Base-by-base conservation (phyloP, 176 grass and related monocot genomes). In the barley (Hordeum vulgare) region DNA sequence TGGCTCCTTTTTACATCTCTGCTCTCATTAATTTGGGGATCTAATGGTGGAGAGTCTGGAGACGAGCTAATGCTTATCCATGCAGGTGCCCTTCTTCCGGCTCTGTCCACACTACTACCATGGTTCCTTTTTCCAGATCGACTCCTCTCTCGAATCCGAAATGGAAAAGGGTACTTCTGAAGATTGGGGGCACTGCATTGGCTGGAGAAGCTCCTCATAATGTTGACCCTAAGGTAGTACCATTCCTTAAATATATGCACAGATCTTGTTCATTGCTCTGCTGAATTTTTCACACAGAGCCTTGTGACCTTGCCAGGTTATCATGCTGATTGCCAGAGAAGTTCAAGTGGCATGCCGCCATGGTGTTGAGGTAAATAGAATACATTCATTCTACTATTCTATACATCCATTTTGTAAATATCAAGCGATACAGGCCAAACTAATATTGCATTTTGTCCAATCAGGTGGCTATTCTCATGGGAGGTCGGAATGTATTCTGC, bases 271-370 rank as follows among this genome's bases (percentile, higher is more conserved):
- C 14, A 62, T 39, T 83, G 9, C 15, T 31, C 21, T 37, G 24
- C 42, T 80, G 34, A 78, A 42, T 79, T 17, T 49, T 85, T 59
- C 57, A 51, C 31, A 11, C 54, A 14, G 14, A 80, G 73, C 40
- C 62, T 85, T 71, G 8, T 80, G 17, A 78, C 80, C 39, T 81
- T 78, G 15, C 42, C 72, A 97, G 96, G 86, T 92, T 21, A 90
- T 90, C 68, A 94, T 99, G 97, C 89, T 96, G 27, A 85, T 99
- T 21, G 89, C 97, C 76, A 90, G 94, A 89, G 97, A 99, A 92
- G 89, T 99, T 88, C 85, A 91, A 88, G 76, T 94, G 64, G 93
- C 89, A 1, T 96, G 77, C 28, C 91, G 82, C 72, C 89, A 84
- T 77, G 97, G 93, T 44, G 58, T 99, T 9, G 75, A 99, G 93